A percentile compares a stretch with the other conserved stretches of the same genome.
These are phyloP conservation scores for Rhodotorula taiwanensis DNA, from an alignment of 768 basidiomycete genomes.

Conservation along the genomic window DNA sequence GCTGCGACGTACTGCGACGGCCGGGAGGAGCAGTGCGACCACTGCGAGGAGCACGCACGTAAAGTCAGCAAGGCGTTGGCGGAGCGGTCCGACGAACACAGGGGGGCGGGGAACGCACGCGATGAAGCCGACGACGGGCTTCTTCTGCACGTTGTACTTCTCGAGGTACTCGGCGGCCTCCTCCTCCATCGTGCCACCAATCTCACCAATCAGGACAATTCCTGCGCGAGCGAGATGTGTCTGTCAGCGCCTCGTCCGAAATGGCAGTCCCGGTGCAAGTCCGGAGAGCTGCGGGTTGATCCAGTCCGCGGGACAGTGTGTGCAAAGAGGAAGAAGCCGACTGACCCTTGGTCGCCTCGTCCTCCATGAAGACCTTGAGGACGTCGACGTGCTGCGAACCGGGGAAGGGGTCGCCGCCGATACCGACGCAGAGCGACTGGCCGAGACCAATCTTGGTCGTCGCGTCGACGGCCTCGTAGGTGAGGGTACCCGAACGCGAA, in stretches of 20 bases:
- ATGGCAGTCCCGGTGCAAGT: too few species aligned
- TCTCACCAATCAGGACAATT: conserved; percentile 97
- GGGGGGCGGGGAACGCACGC: conserved; percentile 48
- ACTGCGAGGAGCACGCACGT: background rate
- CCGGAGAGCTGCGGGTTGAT: too few species aligned
- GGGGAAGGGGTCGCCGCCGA: conserved; percentile 95
- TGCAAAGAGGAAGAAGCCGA: background rate
- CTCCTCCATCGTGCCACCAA: conserved; percentile 96
- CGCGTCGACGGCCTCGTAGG: conserved; percentile 87
- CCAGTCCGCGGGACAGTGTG: too few species aligned
- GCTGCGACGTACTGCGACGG: conserved; percentile 55
- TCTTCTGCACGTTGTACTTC: conserved; percentile 85
- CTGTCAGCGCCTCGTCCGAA: background rate
- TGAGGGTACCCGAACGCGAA: conserved; percentile 89
- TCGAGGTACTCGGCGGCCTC: conserved; percentile 96
- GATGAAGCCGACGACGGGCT: conserved; percentile 96
- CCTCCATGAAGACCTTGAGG: conserved; percentile 90
- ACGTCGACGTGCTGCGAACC: conserved; percentile 94
- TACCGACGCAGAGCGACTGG: conserved; percentile 91
- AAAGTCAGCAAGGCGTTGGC: too few species aligned
- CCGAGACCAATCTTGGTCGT: conserved; percentile 93
- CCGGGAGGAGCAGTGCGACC: conserved; percentile 97
- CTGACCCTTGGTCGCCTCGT: conserved; percentile 83
- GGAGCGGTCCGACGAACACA: too few species aligned
- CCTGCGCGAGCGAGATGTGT: conserved; percentile 48